Evolutionary conservation across 257 asterid species (phyloP).

Genomic region (Parsonsia alboflavescens): DNA sequence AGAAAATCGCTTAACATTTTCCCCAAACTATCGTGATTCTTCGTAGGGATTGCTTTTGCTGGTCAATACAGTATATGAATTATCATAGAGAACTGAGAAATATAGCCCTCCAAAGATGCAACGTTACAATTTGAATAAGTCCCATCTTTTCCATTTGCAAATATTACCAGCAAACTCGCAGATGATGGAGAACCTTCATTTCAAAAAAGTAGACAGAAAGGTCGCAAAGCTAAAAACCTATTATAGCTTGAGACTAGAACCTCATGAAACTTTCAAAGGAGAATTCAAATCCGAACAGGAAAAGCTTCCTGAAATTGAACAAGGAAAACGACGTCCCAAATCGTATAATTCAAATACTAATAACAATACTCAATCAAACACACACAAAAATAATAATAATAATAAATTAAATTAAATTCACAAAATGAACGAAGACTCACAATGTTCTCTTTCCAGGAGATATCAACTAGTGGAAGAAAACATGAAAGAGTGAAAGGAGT

Average conservation of each 20-base stretch:
- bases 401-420: too few relatives aligned
- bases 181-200: neutral
- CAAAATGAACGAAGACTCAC: constrained; percentile 4
- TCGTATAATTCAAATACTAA: neutral
- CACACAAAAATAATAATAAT: too few relatives aligned
- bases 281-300: neutral
- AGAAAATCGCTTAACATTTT: neutral
- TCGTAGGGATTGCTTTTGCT: neutral
- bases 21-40: neutral
- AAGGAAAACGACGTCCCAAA: neutral
- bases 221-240: neutral
- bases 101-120: neutral
- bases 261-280: neutral
- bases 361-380: neutral
- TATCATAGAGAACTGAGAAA: neutral
- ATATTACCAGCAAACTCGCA: constrained; percentile 8
- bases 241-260: constrained; percentile 1
- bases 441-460: neutral
- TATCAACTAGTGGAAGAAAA: neutral
- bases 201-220: neutral
- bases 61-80: neutral
- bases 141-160: constrained; percentile 3
- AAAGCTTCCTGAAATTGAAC: neutral
- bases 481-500: neutral
- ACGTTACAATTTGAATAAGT: neutral